Conservation (phyloP, 2,329 filamentous ascomycete species). For the Ophiostoma sp. region DNA sequence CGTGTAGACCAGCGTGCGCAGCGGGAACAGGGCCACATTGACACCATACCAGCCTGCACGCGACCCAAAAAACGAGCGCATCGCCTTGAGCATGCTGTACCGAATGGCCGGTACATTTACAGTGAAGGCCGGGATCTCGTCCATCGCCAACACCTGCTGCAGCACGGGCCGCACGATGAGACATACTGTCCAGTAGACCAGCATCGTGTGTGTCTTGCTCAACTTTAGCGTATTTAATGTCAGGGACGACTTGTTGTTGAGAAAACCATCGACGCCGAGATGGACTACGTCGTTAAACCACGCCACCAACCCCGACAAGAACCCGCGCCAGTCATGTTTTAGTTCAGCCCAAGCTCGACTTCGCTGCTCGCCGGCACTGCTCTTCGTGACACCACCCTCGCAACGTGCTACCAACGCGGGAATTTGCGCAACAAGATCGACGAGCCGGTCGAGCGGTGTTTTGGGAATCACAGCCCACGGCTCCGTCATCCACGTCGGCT, state of each 20-base stretch:
- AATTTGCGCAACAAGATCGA: not conserved
- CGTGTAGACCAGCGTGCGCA: slow-evolving; percentile 11
- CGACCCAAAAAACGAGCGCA: not conserved
- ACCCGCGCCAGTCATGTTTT: too few species aligned
- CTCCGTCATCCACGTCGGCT: not conserved
- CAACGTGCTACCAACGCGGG: not conserved
- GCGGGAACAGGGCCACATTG: slow-evolving; percentile 20
- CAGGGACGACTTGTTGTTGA: not conserved
- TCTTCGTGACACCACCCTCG: not conserved
- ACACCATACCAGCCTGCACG: slow-evolving; percentile 14
- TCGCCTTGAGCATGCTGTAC: not conserved
- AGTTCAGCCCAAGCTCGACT: too few species aligned
- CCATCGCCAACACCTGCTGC: not conserved
- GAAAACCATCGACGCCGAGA: not conserved
- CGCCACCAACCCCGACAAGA: not conserved
- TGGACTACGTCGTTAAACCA: not conserved
- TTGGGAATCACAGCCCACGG: not conserved
- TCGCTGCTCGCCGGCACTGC: too few species aligned
- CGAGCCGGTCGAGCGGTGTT: not conserved
- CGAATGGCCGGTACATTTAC: not conserved
- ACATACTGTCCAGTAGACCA: not conserved
- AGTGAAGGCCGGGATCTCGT: not conserved
- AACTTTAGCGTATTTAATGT: not conserved
- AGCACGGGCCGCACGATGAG: not conserved
- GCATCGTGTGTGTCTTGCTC: not conserved